Evolutionary conservation across 208 protist genomes (phyloP).

Genomic region (Tritrichomonas musculus): DNA sequence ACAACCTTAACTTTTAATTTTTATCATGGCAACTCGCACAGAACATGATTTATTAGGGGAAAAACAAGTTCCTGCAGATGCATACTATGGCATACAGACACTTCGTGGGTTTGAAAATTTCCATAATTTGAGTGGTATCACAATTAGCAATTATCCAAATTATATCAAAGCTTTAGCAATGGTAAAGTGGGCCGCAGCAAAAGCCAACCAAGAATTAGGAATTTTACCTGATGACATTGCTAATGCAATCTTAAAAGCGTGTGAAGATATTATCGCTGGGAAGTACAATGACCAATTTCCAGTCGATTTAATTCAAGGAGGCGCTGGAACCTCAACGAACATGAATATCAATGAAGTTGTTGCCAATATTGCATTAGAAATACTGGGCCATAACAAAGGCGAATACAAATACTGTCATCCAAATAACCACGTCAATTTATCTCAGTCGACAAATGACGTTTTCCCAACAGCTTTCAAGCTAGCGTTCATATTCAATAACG

Average conservation of each 20-base stretch:
- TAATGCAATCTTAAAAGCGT: slow-evolving; percentile 56
- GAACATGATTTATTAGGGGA: slow-evolving; percentile 62
- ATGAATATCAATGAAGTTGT: slow-evolving; percentile 86
- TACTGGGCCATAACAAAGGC: slow-evolving; percentile 64
- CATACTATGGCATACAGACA: slow-evolving; percentile 65
- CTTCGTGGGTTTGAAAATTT: slow-evolving; percentile 65
- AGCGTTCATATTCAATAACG: slow-evolving; percentile 50
- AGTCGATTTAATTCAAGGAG: slow-evolving; percentile 63
- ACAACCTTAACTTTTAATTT: no score
- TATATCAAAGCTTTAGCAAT: slow-evolving; percentile 55
- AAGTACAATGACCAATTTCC: slow-evolving; percentile 51
- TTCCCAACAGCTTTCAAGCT: slow-evolving; percentile 73
- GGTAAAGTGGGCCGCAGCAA: slow-evolving; percentile 60
- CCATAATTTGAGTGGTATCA: no score
- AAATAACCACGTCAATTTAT: slow-evolving; percentile 78
- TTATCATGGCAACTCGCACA: no score
- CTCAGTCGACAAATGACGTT: slow-evolving; percentile 70
- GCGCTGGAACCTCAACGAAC: slow-evolving; percentile 76
- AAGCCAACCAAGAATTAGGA: slow-evolving; percentile 56
- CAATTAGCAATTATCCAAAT: slow-evolving; percentile 54
- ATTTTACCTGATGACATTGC: slow-evolving; percentile 53
- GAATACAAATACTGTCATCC: slow-evolving; percentile 67
- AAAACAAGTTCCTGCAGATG: slow-evolving; percentile 54
- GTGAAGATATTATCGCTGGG: slow-evolving; percentile 59
- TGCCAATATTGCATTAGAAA: slow-evolving; percentile 67